phyloP scores from a whole-genome alignment of 345 rosid genomes.

The Eucalyptus marginata region DNA sequence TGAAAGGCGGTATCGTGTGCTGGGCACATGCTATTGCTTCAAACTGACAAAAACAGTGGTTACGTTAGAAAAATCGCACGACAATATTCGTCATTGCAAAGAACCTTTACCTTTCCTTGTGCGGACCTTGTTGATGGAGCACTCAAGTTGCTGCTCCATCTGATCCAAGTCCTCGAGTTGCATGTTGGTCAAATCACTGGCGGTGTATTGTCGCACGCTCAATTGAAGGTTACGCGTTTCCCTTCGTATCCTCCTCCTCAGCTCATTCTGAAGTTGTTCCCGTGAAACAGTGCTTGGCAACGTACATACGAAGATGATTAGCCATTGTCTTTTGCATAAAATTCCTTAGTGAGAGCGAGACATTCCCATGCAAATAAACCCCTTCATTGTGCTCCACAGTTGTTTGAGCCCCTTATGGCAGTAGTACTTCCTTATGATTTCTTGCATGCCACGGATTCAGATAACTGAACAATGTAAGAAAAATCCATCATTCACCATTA shows the following conservation, averaged over 20 bases:
- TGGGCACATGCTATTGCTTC: not conserved
- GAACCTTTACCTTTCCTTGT: slow-evolving; percentile 11
- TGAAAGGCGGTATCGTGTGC: not conserved
- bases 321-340: not conserved
- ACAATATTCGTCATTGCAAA: not conserved
- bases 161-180: slow-evolving; percentile 3
- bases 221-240: slow-evolving; percentile 17
- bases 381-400: not conserved
- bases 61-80: not conserved
- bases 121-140: slow-evolving; percentile 17
- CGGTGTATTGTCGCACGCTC: too few species aligned
- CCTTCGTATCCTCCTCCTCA: slow-evolving; percentile 7
- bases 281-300: not conserved
- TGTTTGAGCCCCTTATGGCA: slow-evolving; percentile 1
- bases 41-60: not conserved
- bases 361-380: not conserved
- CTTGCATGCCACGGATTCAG: slow-evolving; percentile 1
- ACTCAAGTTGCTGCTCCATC: slow-evolving; percentile 13
- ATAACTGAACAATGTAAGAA: not conserved
- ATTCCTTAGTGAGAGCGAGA: not conserved
- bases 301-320: not conserved
- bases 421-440: slow-evolving; percentile 8
- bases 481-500: not conserved
- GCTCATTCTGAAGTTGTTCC: not conserved
- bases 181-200: slow-evolving; percentile 2